Evolutionary conservation across 176 grass and related monocot species (phyloP), one percentile per base, ranked within the genome.

Genomic region (Oryza coarctata): DNA sequence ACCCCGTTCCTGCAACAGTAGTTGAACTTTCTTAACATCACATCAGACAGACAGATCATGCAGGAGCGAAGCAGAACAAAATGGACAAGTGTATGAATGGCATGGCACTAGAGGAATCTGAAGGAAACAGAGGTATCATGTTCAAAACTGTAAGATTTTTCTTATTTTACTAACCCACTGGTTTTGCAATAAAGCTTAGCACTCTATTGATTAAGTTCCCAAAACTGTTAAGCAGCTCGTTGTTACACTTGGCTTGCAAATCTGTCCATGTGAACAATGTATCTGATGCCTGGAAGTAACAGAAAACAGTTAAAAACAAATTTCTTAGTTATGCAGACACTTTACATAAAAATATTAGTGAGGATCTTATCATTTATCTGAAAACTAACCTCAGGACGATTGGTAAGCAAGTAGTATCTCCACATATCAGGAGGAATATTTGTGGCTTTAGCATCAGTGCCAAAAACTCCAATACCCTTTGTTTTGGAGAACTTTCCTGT

Each of bases 121-220:
- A 23, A 79, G 50, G 57, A 68, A 68, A 58, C 7, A 38, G 23
- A 67, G 25, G 39, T 0, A 41, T 75, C 33, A 35, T 75, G 29
- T 58, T 75, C 8, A 27, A 39, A 20, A 2, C 5, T 17, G 76
- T 68, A 68, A 81, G 41, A 45, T 61, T 31, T 23, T 68, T 45
- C 50, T 55, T 3, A 18, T 77, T 11, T 36, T 44, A 89, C 82
- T 70, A 78, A 97, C 87, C 94, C 81, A 74, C 64, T 88, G 91
- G 86, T 85, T 97, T 97, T 44, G 89, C 81, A 70, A 94, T 83
- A 83, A 97, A 97, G 68, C 78, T 91, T 74, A 97, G 84, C 41
- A 97, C 94, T 80, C 94, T 80, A 79, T 93, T 89, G 47, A 97
- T 85, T 40, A 97, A 97, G 78, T 97, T 97, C 4, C 91, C 91